A percentile compares a stretch with the other conserved stretches of the same genome.
phyloP scores from a whole-genome alignment of 75 land plant species.

The Selaginella moellendorffii region DNA sequence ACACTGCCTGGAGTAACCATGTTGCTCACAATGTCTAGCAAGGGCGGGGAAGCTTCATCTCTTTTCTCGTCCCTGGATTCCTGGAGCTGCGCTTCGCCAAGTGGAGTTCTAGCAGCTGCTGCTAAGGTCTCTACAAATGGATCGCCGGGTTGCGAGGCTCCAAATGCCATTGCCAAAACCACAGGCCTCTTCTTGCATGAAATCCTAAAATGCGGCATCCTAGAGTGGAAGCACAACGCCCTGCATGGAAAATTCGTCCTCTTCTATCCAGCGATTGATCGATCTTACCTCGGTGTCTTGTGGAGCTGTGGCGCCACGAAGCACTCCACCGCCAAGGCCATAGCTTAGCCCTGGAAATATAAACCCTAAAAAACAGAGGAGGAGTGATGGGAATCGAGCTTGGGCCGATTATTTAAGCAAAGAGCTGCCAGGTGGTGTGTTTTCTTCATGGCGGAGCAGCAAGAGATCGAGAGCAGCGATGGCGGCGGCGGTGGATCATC shows the following conservation, averaged over 20 bases:
- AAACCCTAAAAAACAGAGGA: not conserved
- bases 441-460: not conserved
- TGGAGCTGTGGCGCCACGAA: not conserved
- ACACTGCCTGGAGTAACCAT: conserved; percentile 25
- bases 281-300: too few species aligned
- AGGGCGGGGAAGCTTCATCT: conserved; percentile 28
- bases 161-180: not conserved
- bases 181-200: not conserved
- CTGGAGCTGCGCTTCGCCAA: not conserved
- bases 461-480: not conserved
- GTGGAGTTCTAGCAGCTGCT: not conserved
- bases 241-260: too few species aligned
- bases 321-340: not conserved
- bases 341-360: not conserved
- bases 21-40: conserved; percentile 52
- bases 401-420: too few species aligned
- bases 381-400: too few species aligned
- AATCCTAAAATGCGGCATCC: too few species aligned
- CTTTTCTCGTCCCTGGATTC: not conserved
- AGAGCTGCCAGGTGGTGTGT: too few species aligned
- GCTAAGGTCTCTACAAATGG: not conserved
- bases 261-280: too few species aligned
- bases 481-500: not conserved
- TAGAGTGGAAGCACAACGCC: too few species aligned
- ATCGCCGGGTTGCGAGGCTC: not conserved